phyloP scores from a whole-genome alignment of 2,329 filamentous ascomycete genomes.

The Colletotrichum lini region DNA sequence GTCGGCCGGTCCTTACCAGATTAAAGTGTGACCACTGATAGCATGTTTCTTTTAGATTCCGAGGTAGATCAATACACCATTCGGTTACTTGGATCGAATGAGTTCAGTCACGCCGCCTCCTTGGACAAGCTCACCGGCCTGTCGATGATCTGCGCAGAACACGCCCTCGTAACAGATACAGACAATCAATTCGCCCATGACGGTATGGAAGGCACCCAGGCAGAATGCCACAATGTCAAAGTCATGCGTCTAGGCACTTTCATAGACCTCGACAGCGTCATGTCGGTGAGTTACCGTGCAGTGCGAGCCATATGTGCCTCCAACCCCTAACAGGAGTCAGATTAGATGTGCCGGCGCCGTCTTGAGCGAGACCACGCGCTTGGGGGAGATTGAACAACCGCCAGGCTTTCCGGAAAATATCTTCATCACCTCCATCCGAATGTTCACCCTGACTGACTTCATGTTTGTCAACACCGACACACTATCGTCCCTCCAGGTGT shows the following conservation, averaged over 20 bases:
- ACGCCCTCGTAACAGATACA: conserved; percentile 10
- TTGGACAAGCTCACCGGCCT: conserved; percentile 76
- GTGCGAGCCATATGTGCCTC: neutral
- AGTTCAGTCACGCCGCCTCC: conserved; percentile 79
- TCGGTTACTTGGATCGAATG: conserved; percentile 77
- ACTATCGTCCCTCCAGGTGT: conserved; percentile 85
- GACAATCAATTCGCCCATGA: neutral
- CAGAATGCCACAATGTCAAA: conserved; percentile 69
- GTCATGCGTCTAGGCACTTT: conserved; percentile 78
- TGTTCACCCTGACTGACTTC: conserved; percentile 76
- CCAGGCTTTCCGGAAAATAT: neutral
- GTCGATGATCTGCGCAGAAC: conserved; percentile 55
- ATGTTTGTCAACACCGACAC: conserved; percentile 90
- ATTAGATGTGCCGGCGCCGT: conserved; percentile 91
- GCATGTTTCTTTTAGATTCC: neutral
- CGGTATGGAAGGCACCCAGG: conserved; percentile 51
- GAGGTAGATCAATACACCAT: conserved; percentile 56
- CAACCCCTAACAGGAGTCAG: conserved; percentile 48
- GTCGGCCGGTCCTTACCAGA: neutral
- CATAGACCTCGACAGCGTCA: conserved; percentile 80
- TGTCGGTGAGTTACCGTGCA: conserved; percentile 68
- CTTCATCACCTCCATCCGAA: conserved; percentile 66
- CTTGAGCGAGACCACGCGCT: conserved; percentile 82
- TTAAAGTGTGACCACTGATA: neutral
- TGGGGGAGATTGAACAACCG: neutral